Evolutionary conservation across 2,329 filamentous ascomycete genomes (phyloP).

Genomic region (Ophiostoma perfectum): DNA sequence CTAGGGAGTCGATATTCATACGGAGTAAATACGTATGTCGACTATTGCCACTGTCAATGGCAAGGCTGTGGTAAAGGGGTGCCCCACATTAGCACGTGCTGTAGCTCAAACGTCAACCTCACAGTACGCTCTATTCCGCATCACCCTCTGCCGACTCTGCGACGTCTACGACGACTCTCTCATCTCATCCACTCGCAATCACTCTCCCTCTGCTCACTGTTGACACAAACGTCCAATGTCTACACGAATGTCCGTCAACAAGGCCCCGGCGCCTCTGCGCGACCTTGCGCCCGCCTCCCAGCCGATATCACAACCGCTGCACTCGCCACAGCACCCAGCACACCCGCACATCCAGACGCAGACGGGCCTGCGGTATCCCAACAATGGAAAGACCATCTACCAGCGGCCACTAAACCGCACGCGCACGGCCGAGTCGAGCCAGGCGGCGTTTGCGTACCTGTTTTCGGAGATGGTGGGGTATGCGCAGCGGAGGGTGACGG

Average conservation of each 20-base stretch:
- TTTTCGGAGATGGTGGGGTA: conserved; percentile 97
- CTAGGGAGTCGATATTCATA: too few species aligned
- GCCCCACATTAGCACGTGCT: conserved; percentile 17
- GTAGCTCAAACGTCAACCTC: conserved; percentile 6
- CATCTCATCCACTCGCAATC: not conserved
- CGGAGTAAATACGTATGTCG: too few species aligned
- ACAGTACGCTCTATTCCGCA: too few species aligned
- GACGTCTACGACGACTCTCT: not conserved
- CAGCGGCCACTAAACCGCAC: conserved; percentile 88
- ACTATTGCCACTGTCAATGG: too few species aligned
- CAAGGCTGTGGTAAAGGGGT: conserved; percentile 11
- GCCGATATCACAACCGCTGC: conserved; percentile 18
- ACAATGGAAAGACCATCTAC: conserved; percentile 96
- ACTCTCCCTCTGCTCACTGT: not conserved
- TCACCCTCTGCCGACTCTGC: not conserved
- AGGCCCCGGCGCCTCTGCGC: conserved; percentile 20
- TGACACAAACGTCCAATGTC: not conserved
- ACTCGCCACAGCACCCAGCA: conserved; percentile 27
- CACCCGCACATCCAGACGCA: conserved; percentile 44
- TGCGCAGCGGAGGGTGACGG: conserved; percentile 82
- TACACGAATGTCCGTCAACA: conserved; percentile 20
- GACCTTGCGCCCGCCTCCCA: conserved; percentile 14
- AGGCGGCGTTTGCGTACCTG: conserved; percentile 90
- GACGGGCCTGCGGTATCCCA: conserved; percentile 74
- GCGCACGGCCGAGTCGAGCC: conserved; percentile 81